Evolutionary conservation across 352 stramenopile genomes (phyloP), one percentile per base, ranked within the genome.

Genomic region (Pythium pyrilobum): DNA sequence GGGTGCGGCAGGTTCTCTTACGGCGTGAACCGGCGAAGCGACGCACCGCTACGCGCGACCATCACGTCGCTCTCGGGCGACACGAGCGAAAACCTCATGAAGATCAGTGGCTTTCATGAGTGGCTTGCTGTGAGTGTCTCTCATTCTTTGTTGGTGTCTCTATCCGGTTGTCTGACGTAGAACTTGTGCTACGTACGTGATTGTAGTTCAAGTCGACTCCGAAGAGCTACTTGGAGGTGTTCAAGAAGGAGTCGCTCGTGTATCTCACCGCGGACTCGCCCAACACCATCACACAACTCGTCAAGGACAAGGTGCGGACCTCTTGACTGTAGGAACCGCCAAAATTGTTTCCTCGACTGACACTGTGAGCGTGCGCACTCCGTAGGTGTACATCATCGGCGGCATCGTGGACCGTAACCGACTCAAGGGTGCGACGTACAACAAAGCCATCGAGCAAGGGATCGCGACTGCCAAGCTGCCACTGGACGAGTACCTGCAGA

Each of bases 371-470:
- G 25, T 11, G 15, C 15, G 11, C 28, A 39, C 24, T 28, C 18
- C 15, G 4, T 29, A 85, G 74, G 83, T 96, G 24, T 98, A 98
- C 68, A 91, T 98, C 38, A 98, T 98, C 64, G 96, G 96, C 16
- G 96, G 96, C 20, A 98, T 98, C 66, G 96, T 98, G 23, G 96
- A 98, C 74, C 79, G 96, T 46, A 98, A 98, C 67, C 84, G 96
- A n/a, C 77, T 97, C n/a, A 98, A 97, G 62, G 74, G 83, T 10
- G 81, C 84, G 18, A 96, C 95, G 12, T 95, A 97, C 52, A 67
- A 97, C 44, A 96, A 97, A 60, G 95, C 95, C 4, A 44, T 92
- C 31, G 61, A 80, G 45, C 79, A 98, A 31, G 85, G 80, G n/a
- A 93, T 98, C 61, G 69, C 75, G 42, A 97, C 91, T 9, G 94